Evolutionary conservation across 2,329 filamentous ascomycete genomes (phyloP).

Genomic region (Aureobasidium sp.): DNA sequence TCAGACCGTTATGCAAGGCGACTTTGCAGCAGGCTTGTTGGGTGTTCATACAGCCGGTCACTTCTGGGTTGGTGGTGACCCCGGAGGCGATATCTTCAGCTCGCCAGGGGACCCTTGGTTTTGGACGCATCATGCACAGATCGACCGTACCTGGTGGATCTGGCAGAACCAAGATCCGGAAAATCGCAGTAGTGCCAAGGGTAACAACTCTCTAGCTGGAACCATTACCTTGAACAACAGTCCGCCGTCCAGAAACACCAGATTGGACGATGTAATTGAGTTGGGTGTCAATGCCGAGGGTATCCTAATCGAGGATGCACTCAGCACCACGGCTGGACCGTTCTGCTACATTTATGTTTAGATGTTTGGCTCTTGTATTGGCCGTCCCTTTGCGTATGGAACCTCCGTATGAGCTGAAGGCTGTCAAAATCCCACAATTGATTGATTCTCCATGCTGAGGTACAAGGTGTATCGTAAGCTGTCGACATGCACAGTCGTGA

Average conservation of each 20-base stretch:
- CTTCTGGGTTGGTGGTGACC: slow-evolving; percentile 37
- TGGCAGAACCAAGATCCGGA: slow-evolving; percentile 39
- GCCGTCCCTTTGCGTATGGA: background rate
- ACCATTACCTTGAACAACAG: slow-evolving; percentile 36
- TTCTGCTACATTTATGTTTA: slow-evolving; percentile 39
- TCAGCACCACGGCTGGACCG: slow-evolving; percentile 34
- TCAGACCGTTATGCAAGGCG: slow-evolving; percentile 21
- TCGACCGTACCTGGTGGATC: slow-evolving; percentile 42
- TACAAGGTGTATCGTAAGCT: no score
- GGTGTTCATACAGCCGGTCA: slow-evolving; percentile 39
- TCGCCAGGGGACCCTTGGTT: slow-evolving; percentile 40
- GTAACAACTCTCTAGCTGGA: slow-evolving; percentile 27
- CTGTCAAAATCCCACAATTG: no score
- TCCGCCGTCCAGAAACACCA: slow-evolving; percentile 34
- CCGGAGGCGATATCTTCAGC: slow-evolving; percentile 33
- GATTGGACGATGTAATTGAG: slow-evolving; percentile 32
- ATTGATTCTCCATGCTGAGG: no score
- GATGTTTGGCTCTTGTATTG: background rate
- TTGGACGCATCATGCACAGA: slow-evolving; percentile 40
- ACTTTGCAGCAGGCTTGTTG: slow-evolving; percentile 14
- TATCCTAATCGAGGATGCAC: slow-evolving; percentile 30
- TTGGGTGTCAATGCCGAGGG: slow-evolving; percentile 29
- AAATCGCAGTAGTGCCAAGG: slow-evolving; percentile 19
- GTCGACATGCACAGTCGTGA: no score
- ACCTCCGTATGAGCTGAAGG: no score